These are phyloP conservation scores for Sungouiozyma ichnusensis DNA, from an alignment of 805 yeast species.

Conservation along the genomic window DNA sequence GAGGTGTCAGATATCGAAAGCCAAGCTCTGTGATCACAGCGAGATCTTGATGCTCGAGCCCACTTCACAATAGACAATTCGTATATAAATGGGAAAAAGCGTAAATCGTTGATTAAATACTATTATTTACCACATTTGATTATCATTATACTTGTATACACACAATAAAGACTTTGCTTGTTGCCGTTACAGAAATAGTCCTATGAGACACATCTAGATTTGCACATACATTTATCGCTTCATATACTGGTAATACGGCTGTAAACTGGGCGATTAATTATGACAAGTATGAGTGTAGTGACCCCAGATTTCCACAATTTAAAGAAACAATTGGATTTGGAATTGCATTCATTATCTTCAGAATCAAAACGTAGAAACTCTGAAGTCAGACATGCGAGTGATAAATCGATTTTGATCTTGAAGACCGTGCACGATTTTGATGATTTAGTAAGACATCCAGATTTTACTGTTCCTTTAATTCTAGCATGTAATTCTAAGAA, in stretches of 20 bases:
- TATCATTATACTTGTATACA: no score
- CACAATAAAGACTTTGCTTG: no score
- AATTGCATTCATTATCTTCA: constrained; percentile 47
- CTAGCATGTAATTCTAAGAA: constrained; percentile 65
- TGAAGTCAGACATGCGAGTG: constrained; percentile 55
- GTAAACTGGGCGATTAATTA: no score
- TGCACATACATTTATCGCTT: no score
- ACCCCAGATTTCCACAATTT: constrained; percentile 13
- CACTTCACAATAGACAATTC: no score
- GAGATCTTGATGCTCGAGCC: no score
- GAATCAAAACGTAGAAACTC: constrained; percentile 64
- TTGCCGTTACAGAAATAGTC: no score
- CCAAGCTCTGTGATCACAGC: no score
- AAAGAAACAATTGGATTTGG: constrained; percentile 35
- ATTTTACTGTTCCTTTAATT: constrained; percentile 58
- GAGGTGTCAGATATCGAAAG: not conserved
- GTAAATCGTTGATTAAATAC: not conserved
- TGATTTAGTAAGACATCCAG: constrained; percentile 36
- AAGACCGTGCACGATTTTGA: constrained; percentile 27
- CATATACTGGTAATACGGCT: no score
- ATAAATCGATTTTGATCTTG: constrained; percentile 39
- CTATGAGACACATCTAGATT: no score
- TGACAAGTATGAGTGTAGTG: constrained; percentile 3
- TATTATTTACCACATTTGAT: not conserved
- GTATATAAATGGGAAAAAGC: no score